Base-by-base conservation (phyloP, 2,329 filamentous ascomycete genomes). In the Monosporascus sp. region DNA sequence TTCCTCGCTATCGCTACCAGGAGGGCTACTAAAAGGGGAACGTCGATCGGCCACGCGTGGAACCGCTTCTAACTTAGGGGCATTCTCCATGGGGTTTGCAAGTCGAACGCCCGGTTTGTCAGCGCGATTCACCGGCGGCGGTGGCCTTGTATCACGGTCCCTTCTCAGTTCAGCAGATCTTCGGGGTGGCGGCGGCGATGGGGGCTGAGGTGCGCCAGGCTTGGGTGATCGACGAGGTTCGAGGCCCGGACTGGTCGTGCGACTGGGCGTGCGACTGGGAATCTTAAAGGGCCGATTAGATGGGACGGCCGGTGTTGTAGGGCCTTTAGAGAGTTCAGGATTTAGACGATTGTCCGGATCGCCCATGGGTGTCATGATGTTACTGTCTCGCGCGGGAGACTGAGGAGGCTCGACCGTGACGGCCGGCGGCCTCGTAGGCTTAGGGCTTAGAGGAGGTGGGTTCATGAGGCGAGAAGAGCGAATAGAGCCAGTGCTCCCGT, bases 11-110 rank as follows among this genome's bases (percentile, higher is more conserved):
- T 79, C 75, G 65, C 87, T 93, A 60, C 84, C 86, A 0, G 92
- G 91, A 18, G 91, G 91, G 37, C 91, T 96, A 64, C 79, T 91
- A 66, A 97, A 96, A 0, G 93, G 92, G 1, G 93, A 96, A 0
- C 85, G 66, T 64, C 75, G 72, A 56, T 75, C 68, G 65, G 71
- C 45, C 66, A 74, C 37, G 63, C 73, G 62, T 44, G 58, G 70
- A 63, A 59, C 68, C 56, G 60, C 53, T 41, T 75, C 73, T 24
- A 67, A 58, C 44, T 63, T 69, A 7, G 64, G 60, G 6, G 63
- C 64, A 52, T 63, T 64, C 38, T 61, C 60, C 20, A 62, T 59
- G 26, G 63, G 53, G 38, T 57, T 62, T 49, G 83, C 82, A 9
- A 71, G 68, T 11, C 78, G 78, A 51, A 88, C 80, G 62, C 83